These are phyloP conservation scores for Diplosphaera chodatii DNA, from an alignment of 139 green algal species.

Conservation along the genomic window DNA sequence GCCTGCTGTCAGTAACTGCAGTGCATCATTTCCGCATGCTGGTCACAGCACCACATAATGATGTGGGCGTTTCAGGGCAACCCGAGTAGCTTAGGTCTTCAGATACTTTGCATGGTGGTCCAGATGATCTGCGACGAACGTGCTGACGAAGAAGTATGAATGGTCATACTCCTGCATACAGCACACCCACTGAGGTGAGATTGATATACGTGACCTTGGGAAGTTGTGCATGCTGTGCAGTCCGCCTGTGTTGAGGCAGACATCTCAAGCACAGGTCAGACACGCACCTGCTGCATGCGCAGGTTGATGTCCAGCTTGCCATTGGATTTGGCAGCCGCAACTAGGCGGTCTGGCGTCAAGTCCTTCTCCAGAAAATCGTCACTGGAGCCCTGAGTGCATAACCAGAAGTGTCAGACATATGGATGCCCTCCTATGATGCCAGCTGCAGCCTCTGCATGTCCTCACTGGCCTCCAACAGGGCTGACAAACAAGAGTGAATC, in stretches of 20 bases:
- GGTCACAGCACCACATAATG: too few relatives aligned
- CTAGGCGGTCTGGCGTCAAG: conserved; percentile 70
- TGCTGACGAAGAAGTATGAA: conserved; percentile 85
- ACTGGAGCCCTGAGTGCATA: conserved; percentile 26
- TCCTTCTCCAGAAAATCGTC: conserved; percentile 79
- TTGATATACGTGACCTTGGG: too few relatives aligned
- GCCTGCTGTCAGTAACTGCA: too few relatives aligned
- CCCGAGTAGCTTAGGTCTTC: conserved; percentile 2
- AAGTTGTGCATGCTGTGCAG: too few relatives aligned
- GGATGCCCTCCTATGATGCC: background rate
- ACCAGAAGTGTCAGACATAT: conserved; percentile 8
- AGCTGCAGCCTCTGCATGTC: too few relatives aligned
- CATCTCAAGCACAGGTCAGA: background rate
- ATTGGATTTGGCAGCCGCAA: conserved; percentile 49
- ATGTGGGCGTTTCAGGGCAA: too few relatives aligned
- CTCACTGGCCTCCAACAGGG: too few relatives aligned
- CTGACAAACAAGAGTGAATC: too few relatives aligned
- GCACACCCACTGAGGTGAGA: too few relatives aligned
- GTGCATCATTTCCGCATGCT: too few relatives aligned
- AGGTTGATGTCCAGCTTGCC: conserved; percentile 34
- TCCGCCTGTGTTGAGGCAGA: too few relatives aligned
- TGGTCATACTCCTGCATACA: conserved; percentile 85
- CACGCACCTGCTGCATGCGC: conserved; percentile 64
- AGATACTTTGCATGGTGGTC: conserved; percentile 73
- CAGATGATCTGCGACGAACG: conserved; percentile 92